Percentiles rank a stretch among this genome's conserved stretches.
Evolutionary conservation across 768 basidiomycete species (phyloP).

Genomic region (Kwoniella sp.): DNA sequence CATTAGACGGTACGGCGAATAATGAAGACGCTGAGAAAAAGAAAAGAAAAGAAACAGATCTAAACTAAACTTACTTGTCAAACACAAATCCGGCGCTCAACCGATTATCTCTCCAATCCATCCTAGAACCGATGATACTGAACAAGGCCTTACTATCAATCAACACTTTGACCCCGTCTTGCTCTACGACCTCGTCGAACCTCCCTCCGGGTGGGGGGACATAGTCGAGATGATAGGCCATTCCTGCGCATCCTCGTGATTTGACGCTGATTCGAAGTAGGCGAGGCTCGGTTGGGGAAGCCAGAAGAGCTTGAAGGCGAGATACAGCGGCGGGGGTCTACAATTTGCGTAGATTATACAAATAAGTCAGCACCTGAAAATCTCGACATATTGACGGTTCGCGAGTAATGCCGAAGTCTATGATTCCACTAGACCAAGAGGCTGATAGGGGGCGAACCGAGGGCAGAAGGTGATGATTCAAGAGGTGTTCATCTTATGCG

Average conservation of each 20-base stretch:
- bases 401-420: too few species aligned
- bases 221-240: constrained; percentile 89
- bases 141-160: constrained; percentile 97
- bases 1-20: too few species aligned
- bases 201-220: constrained; percentile 69
- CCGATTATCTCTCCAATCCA: constrained; percentile 96
- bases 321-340: constrained; percentile 79
- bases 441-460: too few species aligned
- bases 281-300: constrained; percentile 73
- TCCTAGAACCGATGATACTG: constrained; percentile 96
- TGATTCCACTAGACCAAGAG: too few species aligned
- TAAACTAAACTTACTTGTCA: constrained; percentile 46
- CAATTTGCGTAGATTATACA: not conserved
- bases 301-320: constrained; percentile 71
- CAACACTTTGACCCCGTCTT: constrained; percentile 88
- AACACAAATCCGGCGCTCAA: constrained; percentile 62
- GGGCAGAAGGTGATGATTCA: not conserved
- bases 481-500: not conserved
- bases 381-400: too few species aligned
- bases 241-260: constrained; percentile 95
- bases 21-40: too few species aligned
- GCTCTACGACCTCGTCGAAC: constrained; percentile 95
- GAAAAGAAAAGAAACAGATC: too few species aligned
- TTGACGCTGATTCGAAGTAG: constrained; percentile 92
- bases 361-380: not conserved